Evolutionary conservation across 2,329 filamentous ascomycete genomes (phyloP).

Genomic region (Colletotrichum sp.): DNA sequence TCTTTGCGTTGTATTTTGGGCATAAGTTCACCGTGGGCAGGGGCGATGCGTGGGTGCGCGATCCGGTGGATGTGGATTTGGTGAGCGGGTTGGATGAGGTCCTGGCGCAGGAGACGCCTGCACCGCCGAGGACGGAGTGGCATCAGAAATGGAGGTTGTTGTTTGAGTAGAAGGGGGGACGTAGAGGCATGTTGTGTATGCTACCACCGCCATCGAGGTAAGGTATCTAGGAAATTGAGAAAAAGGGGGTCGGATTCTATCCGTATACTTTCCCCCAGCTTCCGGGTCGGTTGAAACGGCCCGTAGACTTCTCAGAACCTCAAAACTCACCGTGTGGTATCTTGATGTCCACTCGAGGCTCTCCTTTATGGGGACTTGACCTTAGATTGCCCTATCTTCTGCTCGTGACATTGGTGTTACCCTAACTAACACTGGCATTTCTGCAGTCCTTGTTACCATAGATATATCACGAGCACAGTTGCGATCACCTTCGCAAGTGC

Average conservation of each 20-base stretch:
- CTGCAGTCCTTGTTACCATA: too few relatives aligned
- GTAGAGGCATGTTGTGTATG: neutral
- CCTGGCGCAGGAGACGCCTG: neutral
- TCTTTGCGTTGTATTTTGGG: conserved; percentile 60
- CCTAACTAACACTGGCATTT: too few relatives aligned
- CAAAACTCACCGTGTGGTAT: neutral
- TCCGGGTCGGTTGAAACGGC: neutral
- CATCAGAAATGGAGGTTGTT: neutral
- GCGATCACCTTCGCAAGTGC: too few relatives aligned
- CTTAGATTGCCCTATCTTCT: neutral
- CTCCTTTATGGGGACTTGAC: fast-evolving
- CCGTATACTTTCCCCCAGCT: neutral
- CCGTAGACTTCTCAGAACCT: neutral
- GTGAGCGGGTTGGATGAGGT: neutral
- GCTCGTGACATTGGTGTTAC: too few relatives aligned
- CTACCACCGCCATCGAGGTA: neutral
- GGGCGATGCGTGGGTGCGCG: neutral
- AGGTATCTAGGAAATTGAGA: neutral
- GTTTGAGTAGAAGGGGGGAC: neutral
- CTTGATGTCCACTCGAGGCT: fast-evolving
- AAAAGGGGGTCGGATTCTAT: neutral
- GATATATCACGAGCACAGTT: too few relatives aligned
- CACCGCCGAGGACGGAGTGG: neutral
- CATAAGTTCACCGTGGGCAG: conserved; percentile 38
- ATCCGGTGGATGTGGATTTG: neutral